Evolutionary conservation across 2,329 filamentous ascomycete species (phyloP).

Genomic region (Nigrospora oryzae): DNA sequence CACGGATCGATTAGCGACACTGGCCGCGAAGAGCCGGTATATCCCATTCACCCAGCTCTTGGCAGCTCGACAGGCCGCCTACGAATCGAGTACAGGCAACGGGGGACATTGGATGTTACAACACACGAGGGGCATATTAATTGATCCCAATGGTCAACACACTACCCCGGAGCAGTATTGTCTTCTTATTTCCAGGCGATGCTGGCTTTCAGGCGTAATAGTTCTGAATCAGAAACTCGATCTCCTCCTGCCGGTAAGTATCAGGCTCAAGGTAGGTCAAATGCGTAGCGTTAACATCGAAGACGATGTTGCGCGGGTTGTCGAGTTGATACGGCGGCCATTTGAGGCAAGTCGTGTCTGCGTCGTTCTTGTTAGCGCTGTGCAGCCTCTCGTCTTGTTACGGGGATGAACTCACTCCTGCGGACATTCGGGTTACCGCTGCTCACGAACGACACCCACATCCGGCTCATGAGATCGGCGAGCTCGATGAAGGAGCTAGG

Average conservation of each 20-base stretch:
- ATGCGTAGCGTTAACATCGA: slow-evolving; percentile 36
- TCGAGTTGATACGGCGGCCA: slow-evolving; percentile 35
- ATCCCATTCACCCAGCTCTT: no score
- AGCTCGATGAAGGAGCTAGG: slow-evolving; percentile 31
- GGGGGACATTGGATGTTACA: no score
- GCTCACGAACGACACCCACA: slow-evolving; percentile 42
- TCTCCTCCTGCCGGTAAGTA: slow-evolving; percentile 31
- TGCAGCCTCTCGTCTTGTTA: not conserved
- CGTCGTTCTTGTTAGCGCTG: slow-evolving; percentile 1
- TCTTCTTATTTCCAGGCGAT: no score
- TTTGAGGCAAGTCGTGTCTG: not conserved
- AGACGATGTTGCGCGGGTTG: slow-evolving; percentile 36
- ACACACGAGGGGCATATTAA: no score
- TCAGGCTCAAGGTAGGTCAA: slow-evolving; percentile 32
- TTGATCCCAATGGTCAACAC: no score
- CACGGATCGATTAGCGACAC: no score
- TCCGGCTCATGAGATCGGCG: slow-evolving; percentile 36
- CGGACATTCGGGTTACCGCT: slow-evolving; percentile 30
- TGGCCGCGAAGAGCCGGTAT: no score
- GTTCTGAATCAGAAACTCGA: slow-evolving; percentile 14
- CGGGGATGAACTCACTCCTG: slow-evolving; percentile 1
- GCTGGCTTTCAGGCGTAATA: no score
- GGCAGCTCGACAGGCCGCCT: no score
- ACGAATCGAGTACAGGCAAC: no score
- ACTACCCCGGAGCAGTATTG: no score